Evolutionary conservation across 176 grass and related monocot genomes (phyloP).

Genomic region (Echinochloa phyllopogon): DNA sequence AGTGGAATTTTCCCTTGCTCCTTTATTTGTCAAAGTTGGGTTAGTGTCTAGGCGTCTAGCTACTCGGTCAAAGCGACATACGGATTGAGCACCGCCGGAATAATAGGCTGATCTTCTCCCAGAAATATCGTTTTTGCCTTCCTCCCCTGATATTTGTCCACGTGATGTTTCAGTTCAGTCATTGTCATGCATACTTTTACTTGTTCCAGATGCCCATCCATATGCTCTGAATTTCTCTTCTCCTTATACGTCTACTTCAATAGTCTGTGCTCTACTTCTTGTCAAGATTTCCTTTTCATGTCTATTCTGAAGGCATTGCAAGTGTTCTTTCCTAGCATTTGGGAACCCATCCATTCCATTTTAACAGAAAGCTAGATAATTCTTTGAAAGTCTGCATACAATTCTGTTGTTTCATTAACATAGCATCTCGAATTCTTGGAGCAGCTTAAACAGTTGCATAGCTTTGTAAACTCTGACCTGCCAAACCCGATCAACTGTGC

Average conservation of each 20-base stretch:
- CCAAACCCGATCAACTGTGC: slow-evolving; percentile 7
- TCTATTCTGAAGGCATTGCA: background rate
- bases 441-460: background rate
- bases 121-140: background rate
- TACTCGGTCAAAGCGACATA: slow-evolving; percentile 18
- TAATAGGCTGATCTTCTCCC: background rate
- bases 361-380: background rate
- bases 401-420: background rate
- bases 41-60: background rate
- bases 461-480: background rate
- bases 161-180: slow-evolving; percentile 13
- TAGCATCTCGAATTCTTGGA: background rate
- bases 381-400: background rate
- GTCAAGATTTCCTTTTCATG: background rate
- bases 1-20: background rate
- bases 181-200: slow-evolving; percentile 35
- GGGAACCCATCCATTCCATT: background rate
- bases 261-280: background rate
- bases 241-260: slow-evolving; percentile 6
- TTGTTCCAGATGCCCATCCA: slow-evolving; percentile 11
- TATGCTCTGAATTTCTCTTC: background rate
- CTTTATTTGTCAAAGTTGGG: background rate
- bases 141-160: background rate
- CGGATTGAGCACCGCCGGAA: slow-evolving; percentile 3
- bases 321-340: background rate